phyloP scores from a whole-genome alignment of 1,284 basidiomycete species.

The Ceratobasidium sp. region DNA sequence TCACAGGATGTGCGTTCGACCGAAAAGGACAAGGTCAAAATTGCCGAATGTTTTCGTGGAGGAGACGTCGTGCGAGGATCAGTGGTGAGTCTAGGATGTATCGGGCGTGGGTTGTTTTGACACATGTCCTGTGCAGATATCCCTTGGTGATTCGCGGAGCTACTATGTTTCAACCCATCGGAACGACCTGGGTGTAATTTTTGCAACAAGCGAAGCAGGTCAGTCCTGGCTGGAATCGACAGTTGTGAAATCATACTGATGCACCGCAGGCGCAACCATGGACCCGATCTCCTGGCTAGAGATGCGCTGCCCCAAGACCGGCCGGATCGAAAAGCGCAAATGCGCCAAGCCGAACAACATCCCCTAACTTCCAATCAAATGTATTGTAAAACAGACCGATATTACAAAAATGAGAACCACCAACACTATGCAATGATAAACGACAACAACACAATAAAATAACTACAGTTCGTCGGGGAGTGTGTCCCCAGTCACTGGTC shows the following conservation, averaged over 20 bases:
- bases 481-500: slow-evolving; percentile 31
- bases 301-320: slow-evolving; percentile 87
- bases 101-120: slow-evolving; percentile 44
- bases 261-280: slow-evolving; percentile 69
- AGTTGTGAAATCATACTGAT: neutral
- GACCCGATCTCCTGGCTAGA: slow-evolving; percentile 89
- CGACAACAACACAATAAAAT: slow-evolving; percentile 1
- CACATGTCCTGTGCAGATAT: slow-evolving; percentile 65
- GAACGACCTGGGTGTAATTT: slow-evolving; percentile 92
- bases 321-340: slow-evolving; percentile 81
- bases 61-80: slow-evolving; percentile 94
- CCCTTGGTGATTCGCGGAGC: slow-evolving; percentile 88
- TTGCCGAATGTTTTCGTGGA: slow-evolving; percentile 92
- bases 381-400: too few species aligned
- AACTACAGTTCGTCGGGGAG: slow-evolving; percentile 26
- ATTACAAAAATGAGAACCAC: too few species aligned
- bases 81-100: slow-evolving; percentile 69
- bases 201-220: slow-evolving; percentile 84
- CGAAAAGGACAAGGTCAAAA: slow-evolving; percentile 91
- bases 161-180: slow-evolving; percentile 95
- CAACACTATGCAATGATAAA: neutral
- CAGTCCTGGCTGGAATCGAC: slow-evolving; percentile 43
- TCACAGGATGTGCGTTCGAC: slow-evolving; percentile 91
- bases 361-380: too few species aligned
- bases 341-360: slow-evolving; percentile 76